Base-by-base conservation (phyloP, 805 yeast genomes). In the Pichia californica region DNA sequence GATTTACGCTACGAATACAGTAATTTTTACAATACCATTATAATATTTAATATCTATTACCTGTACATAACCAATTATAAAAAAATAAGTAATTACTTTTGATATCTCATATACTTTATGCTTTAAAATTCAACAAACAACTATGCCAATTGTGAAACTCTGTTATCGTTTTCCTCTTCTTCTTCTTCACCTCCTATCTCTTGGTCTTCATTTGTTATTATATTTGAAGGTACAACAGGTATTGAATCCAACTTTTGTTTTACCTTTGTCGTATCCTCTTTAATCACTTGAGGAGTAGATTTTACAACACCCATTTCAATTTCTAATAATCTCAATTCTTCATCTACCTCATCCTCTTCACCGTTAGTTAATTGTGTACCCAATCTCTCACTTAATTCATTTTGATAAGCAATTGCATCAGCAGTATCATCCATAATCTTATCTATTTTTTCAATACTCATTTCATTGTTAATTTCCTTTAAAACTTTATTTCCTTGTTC, bases 401-500 rank as follows among this genome's bases (percentile, higher is more conserved):
- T 78, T 55, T 88, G 96, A 55, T 85, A 82, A 23, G 81, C 71
- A 14, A 81, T 70, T 38, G 91, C 95, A 19, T 87, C 96, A 37
- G 83, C 86, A 18, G 85, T 74, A 40, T 86, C 89, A 59, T 89
- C 96, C 74, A 91, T 66, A 3, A 91, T 70, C 55, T 71, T 74
- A 52, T 89, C 96, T n/a, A 88, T 83, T 52, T 77, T 76, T 27
- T 84, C 89, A 15, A 85, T 57, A 29, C 77, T 79, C 76, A 89
- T 76, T 54, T 91, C 96, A 38, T 68, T 66, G 60, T 93, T 93
- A 47, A 93, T 69, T 52, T 77, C 79, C 51, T 75, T 81, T 52
- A 93, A 72, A 11, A 87, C 86, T 40, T 71, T 65, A 56, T 84
- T 88, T 20, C 99, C 98, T 51, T 83, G 81, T 52, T 80, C 72